Evolutionary conservation across 192 early-diverging fungal genomes (phyloP).

Genomic region (Rhizoclosmatium sp.): DNA sequence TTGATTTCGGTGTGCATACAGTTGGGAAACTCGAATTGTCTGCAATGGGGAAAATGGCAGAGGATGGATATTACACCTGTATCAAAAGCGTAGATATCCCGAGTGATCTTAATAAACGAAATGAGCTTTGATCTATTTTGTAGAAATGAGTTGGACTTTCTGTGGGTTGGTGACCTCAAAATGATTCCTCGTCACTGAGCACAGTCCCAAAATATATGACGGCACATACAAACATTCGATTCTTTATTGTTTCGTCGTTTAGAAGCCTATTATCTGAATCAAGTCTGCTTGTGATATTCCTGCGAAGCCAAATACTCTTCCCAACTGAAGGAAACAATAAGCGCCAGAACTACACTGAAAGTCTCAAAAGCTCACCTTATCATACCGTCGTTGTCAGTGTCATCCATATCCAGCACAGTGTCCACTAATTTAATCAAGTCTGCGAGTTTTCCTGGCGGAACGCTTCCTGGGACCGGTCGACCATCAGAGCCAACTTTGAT

Average conservation of each 20-base stretch:
- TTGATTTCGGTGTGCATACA: constrained; percentile 13
- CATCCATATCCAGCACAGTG: constrained; percentile 77
- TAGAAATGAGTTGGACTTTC: too few species aligned
- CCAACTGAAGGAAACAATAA: constrained; percentile 36
- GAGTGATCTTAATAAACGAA: too few species aligned
- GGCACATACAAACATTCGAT: too few species aligned
- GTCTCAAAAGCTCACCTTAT: constrained; percentile 13
- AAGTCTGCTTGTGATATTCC: not conserved
- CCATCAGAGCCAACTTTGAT: constrained; percentile 18
- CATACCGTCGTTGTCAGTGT: constrained; percentile 73
- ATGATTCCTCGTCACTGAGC: too few species aligned
- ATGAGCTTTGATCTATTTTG: too few species aligned
- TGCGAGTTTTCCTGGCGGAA: not conserved
- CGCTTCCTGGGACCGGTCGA: not conserved
- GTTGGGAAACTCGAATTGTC: constrained; percentile 5
- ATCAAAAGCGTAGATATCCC: not conserved
- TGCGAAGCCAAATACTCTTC: constrained; percentile 52
- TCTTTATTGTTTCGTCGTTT: too few species aligned
- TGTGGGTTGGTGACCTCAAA: too few species aligned
- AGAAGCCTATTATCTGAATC: too few species aligned
- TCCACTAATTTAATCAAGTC: constrained; percentile 75
- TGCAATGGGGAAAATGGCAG: constrained; percentile 7
- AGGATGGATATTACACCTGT: constrained; percentile 21
- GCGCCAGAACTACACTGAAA: too few species aligned
- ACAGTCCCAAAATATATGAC: too few species aligned